Conservation (phyloP, 1,284 basidiomycete genomes). For the Apiotrichum sp. region DNA sequence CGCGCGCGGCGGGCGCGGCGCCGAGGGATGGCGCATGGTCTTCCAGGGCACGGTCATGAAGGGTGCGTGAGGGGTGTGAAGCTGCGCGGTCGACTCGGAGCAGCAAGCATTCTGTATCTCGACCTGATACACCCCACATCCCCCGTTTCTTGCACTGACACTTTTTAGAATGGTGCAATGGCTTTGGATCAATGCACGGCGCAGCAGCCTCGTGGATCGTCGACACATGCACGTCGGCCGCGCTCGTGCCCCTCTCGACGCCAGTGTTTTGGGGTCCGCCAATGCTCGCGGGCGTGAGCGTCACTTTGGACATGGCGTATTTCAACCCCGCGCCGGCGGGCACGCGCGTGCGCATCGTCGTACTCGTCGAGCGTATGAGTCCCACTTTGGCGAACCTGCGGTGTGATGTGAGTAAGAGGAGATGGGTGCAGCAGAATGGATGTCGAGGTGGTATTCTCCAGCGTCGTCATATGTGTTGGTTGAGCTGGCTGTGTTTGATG, state of each 20-base stretch:
- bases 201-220: slow-evolving; percentile 36
- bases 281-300: slow-evolving; percentile 31
- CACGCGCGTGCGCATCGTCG: slow-evolving; percentile 12
- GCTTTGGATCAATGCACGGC: slow-evolving; percentile 31
- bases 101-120: too few species aligned
- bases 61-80: background rate
- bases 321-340: slow-evolving; percentile 22
- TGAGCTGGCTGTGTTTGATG: too few species aligned
- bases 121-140: too few species aligned
- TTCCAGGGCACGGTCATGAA: slow-evolving; percentile 6
- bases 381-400: slow-evolving; percentile 12
- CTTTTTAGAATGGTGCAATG: slow-evolving; percentile 31
- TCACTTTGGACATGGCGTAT: slow-evolving; percentile 32
- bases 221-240: slow-evolving; percentile 15
- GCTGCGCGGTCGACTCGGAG: background rate
- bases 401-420: slow-evolving; percentile 14
- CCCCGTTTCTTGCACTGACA: background rate
- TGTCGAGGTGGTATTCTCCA: too few species aligned
- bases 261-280: slow-evolving; percentile 39
- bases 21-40: slow-evolving; percentile 10
- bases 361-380: slow-evolving; percentile 13
- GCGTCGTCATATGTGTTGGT: too few species aligned
- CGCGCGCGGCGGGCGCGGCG: slow-evolving; percentile 10
- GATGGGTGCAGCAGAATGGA: too few species aligned
- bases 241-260: slow-evolving; percentile 18